Evolutionary conservation across 2,329 filamentous ascomycete species (phyloP), one percentile per base, ranked within the genome.

Genomic region (Drechslerella stenobrocha): DNA sequence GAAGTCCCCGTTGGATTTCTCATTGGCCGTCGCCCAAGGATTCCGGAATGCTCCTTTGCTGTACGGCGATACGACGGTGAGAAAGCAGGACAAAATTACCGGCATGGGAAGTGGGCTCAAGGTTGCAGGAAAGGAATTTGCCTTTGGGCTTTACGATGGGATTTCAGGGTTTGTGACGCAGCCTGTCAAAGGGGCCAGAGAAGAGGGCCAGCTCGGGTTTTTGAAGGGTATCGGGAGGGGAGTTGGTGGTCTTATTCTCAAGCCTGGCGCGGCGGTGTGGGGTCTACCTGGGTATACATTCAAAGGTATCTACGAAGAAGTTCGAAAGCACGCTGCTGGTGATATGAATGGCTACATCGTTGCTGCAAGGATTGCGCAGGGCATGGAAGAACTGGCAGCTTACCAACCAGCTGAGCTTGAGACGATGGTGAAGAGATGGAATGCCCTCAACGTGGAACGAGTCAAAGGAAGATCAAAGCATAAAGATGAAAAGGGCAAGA

Each of bases 21-120:
- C 88, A 37, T 77, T 96, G 40, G 88, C 88, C 0, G 77, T 96
- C 34, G 87, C 90, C 0, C 88, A 87, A 75, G 91, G 91, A 0
- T 95, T 96, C 75, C 87, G 92, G 74, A 96, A 96, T 72, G 87
- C 88, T 3, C 90, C 91, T 0, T 86, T 84, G 71, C 79, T 96
- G 0, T 96, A 96, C 74, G 88, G 90, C 40, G 90, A 95, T 73
- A 84, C 89, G 1, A 91, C 86, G 0, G 85, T 96, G 0, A 82
- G 89, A 6, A 86, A 87, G n/a, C 79, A 83, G 0, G 87, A 90
- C 61, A 89, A 89, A 72, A 88, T 96, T 2, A 90, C 88, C 0
- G 87, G 86, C 52, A 78, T 95, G 50, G 81, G 84, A 52, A 89
- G 86, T 70, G 91, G 91, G 0, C 76, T 96, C 23, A 85, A 81